Percentiles rank a stretch among this genome's conserved stretches.
Evolutionary conservation across 2,329 filamentous ascomycete species (phyloP).

Genomic region (Calonectria hongkongensis): DNA sequence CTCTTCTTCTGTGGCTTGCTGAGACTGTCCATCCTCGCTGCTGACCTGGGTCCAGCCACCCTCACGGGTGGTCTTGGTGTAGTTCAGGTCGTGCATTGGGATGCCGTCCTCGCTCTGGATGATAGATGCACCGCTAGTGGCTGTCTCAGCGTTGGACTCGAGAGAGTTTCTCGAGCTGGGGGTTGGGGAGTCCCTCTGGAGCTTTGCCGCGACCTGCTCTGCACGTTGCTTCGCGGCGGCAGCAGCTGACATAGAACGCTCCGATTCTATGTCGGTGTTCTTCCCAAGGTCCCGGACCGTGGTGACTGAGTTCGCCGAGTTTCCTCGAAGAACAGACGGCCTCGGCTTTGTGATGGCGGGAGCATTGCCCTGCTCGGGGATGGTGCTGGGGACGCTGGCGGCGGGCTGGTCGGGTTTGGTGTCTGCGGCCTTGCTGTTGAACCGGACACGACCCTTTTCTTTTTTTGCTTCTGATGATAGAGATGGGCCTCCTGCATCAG

Average conservation of each 20-base stretch:
- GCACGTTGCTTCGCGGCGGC: constrained; percentile 63
- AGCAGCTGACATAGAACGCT: constrained; percentile 55
- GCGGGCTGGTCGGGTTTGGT: constrained; percentile 53
- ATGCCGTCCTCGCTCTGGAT: constrained; percentile 54
- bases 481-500: constrained; percentile 32
- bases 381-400: constrained; percentile 35
- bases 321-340: constrained; percentile 66
- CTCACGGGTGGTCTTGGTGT: constrained; percentile 20
- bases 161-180: constrained; percentile 61
- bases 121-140: constrained; percentile 54
- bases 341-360: constrained; percentile 55
- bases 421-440: constrained; percentile 66
- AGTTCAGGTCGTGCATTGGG: constrained; percentile 58
- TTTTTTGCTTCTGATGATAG: constrained; percentile 54
- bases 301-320: constrained; percentile 62
- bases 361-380: constrained; percentile 43
- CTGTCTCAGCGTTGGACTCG: constrained; percentile 60
- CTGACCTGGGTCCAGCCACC: constrained; percentile 8
- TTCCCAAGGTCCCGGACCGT: constrained; percentile 53
- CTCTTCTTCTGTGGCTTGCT: constrained; percentile 24
- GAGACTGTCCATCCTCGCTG: constrained; percentile 4
- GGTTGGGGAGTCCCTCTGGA: constrained; percentile 59
- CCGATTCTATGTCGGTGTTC: constrained; percentile 52
- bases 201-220: constrained; percentile 63
- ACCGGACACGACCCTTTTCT: constrained; percentile 69